Percentiles rank a stretch among this genome's conserved stretches.
These are phyloP conservation scores for Styphnolobium japonicum DNA, from an alignment of 306 rosid genomes.

Conservation along the genomic window DNA sequence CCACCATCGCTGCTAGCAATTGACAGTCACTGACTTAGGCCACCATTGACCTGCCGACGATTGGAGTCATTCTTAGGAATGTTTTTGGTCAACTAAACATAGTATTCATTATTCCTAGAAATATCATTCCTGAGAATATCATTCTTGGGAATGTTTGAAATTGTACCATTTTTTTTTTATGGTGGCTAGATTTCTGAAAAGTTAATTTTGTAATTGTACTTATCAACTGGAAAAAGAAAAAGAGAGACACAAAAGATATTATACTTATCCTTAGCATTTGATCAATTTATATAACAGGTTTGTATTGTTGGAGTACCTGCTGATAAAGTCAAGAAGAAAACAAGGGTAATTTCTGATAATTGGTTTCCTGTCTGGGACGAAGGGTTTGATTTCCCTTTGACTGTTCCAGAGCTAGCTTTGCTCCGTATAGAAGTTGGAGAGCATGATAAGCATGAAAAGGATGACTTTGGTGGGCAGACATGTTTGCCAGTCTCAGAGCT, in stretches of 20 bases:
- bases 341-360: constrained; percentile 43
- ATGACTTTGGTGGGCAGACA: constrained; percentile 77
- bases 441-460: constrained; percentile 52
- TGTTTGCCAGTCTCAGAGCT: constrained; percentile 75
- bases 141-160: no score
- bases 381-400: constrained; percentile 62
- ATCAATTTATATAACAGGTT: neutral
- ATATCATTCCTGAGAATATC: no score
- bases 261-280: neutral
- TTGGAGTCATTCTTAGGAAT: no score
- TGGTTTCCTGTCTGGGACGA: constrained; percentile 78
- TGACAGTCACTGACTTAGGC: no score
- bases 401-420: constrained; percentile 76
- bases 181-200: constrained; percentile 3
- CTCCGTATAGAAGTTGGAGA: constrained; percentile 67
- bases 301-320: constrained; percentile 53
- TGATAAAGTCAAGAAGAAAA: constrained; percentile 63
- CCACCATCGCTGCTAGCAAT: no score
- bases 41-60: no score
- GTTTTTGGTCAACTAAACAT: no score
- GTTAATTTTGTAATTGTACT: no score
- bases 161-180: no score
- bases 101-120: no score
- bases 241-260: neutral
- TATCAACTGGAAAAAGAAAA: no score